phyloP scores from a whole-genome alignment of 805 yeast species.

The Pichia ethanolica region DNA sequence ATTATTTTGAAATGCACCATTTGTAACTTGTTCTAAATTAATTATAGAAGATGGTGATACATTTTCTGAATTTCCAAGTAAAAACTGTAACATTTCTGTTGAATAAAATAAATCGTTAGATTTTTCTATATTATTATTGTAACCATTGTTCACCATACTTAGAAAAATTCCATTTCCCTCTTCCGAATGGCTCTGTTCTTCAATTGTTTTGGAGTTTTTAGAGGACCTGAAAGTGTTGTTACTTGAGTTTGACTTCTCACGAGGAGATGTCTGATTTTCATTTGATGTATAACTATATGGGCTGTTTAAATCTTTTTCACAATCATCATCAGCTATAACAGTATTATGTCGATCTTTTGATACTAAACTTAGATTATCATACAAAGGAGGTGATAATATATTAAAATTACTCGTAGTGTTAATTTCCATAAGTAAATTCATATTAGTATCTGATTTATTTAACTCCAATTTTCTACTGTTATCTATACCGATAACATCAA shows the following conservation, averaged over 20 bases:
- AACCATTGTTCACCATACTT: not conserved
- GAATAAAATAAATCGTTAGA: not conserved
- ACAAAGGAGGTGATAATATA: not conserved
- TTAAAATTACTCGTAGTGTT: not conserved
- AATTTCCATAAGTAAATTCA: constrained; percentile 1
- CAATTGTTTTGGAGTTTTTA: no score
- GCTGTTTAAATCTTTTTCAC: no score
- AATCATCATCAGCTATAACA: no score
- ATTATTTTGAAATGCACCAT: constrained; percentile 12
- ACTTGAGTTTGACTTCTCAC: no score
- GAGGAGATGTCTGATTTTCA: no score
- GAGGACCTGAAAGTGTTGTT: no score
- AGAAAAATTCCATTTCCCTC: not conserved
- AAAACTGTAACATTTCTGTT: constrained; percentile 13
- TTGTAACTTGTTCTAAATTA: constrained; percentile 9
- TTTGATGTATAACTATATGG: no score
- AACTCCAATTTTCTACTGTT: not conserved
- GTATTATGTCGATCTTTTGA: no score
- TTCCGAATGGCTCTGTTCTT: no score
- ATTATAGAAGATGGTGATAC: constrained; percentile 6
- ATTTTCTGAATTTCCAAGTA: constrained; percentile 12
- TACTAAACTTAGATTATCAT: not conserved
- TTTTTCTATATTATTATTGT: not conserved
- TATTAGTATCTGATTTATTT: no score
- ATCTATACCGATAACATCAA: no score